Evolutionary conservation across 305 asterid genomes (phyloP), one percentile per base, ranked within the genome.

Genomic region (Rubia balearica): DNA sequence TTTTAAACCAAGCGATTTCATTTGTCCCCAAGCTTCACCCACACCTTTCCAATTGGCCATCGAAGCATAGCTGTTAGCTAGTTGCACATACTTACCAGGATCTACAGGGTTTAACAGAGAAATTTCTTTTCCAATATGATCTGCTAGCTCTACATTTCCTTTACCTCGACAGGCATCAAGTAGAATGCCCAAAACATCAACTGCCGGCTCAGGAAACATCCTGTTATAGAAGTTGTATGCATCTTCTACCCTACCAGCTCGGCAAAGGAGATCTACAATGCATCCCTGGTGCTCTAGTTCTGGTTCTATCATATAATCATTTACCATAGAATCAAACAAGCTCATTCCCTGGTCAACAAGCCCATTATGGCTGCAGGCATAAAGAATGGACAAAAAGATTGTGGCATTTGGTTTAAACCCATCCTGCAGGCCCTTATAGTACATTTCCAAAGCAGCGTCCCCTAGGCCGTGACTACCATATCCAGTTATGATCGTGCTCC

Each of bases 401-500:
- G 86, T 85, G 62, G 84, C 82, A 57, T 90, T 90, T 65, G 92
- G 96, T 70, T 70, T 24, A 40, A 80, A 68, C 24, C 88, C 92
- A 30, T 75, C 78, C 17, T 73, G 61, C 73, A 87, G 74, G 73
- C 82, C 87, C 76, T 79, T 48, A 0, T 76, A 76, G 81, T 79
- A 92, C 86, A 92, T 77, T 62, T 84, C 86, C 77, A 90, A 70
- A 40, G 96, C 96, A 64, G 75, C 71, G 57, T 83, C 86, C 42
- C 94, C 98, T 81, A 80, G 78, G 7, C 98, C 96, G 67, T 91
- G 93, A 71, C 85, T 88, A 48, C 98, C 98, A 51, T 87, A 87
- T 60, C 89, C 98, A n/a, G 87, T 77, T 57, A 91, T 88, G 36
- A 91, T 88, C 10, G 96, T 77, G 81, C 89, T 87, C 96, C 98